phyloP scores from a whole-genome alignment of 352 stramenopile species.

The Phytophthora colocasiae region DNA sequence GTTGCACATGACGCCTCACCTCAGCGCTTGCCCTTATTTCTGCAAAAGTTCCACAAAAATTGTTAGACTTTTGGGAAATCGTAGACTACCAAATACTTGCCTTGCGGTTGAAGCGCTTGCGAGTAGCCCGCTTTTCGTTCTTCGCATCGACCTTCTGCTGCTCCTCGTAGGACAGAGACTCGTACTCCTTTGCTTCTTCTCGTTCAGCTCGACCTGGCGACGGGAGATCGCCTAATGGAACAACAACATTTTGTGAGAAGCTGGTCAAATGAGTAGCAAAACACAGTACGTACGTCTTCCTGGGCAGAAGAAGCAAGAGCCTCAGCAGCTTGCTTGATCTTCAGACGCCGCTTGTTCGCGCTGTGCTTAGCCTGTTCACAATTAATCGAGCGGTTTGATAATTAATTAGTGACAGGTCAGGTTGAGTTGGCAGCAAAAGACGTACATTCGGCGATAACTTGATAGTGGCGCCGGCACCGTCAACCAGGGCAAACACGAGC shows the following conservation, averaged over 20 bases:
- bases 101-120: constrained; percentile 78
- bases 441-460: constrained; percentile 81
- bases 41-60: neutral
- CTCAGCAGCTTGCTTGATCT: constrained; percentile 64
- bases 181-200: constrained; percentile 87
- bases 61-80: neutral
- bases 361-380: constrained; percentile 66
- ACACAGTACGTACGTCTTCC: constrained; percentile 36
- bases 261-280: neutral
- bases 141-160: constrained; percentile 80
- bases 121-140: constrained; percentile 73
- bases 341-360: constrained; percentile 76
- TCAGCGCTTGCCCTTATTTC: constrained; percentile 22
- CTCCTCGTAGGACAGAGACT: constrained; percentile 80
- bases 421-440: constrained; percentile 8
- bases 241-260: neutral
- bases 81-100: constrained; percentile 19
- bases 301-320: constrained; percentile 35
- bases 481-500: constrained; percentile 62
- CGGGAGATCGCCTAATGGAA: constrained; percentile 49
- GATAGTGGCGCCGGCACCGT: constrained; percentile 72
- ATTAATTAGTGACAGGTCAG: neutral
- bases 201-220: constrained; percentile 60
- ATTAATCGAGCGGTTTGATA: constrained; percentile 1
- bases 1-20: no score